These are phyloP conservation scores for Ogataea pilisensis DNA, from an alignment of 805 yeast species.

Conservation along the genomic window DNA sequence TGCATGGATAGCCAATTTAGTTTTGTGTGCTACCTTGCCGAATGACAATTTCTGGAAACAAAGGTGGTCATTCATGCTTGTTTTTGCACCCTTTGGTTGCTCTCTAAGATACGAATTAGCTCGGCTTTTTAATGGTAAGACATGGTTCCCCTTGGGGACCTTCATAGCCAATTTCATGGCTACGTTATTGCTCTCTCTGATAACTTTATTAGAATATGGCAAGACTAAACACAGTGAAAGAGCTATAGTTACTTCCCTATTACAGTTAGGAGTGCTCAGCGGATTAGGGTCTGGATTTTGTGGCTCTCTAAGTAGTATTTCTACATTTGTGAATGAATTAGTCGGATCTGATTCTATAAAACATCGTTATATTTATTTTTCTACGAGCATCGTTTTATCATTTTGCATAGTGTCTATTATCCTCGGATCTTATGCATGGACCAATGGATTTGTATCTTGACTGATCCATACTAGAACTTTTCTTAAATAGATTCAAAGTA, in stretches of 20 bases:
- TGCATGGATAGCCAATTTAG: constrained; percentile 36
- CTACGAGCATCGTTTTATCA: constrained; percentile 41
- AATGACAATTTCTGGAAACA: constrained; percentile 45
- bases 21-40: constrained; percentile 36
- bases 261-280: constrained; percentile 18
- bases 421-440: constrained; percentile 73
- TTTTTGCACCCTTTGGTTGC: constrained; percentile 74
- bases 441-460: constrained; percentile 36
- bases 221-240: background rate
- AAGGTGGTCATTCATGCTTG: constrained; percentile 61
- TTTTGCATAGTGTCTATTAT: constrained; percentile 52
- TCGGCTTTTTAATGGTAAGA: constrained; percentile 40
- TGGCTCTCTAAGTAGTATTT: constrained; percentile 44
- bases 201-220: constrained; percentile 20
- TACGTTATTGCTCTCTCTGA: constrained; percentile 17
- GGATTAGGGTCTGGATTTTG: constrained; percentile 28
- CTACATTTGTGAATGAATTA: constrained; percentile 74
- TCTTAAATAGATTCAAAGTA: background rate
- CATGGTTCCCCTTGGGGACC: constrained; percentile 52
- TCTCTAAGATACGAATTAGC: constrained; percentile 53
- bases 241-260: constrained; percentile 9
- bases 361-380: constrained; percentile 46
- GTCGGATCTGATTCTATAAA: constrained; percentile 24
- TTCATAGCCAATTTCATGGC: constrained; percentile 34
- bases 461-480: background rate